These are phyloP conservation scores for Arctium lappa DNA, from an alignment of 129 eudicot species.

Conservation along the genomic window DNA sequence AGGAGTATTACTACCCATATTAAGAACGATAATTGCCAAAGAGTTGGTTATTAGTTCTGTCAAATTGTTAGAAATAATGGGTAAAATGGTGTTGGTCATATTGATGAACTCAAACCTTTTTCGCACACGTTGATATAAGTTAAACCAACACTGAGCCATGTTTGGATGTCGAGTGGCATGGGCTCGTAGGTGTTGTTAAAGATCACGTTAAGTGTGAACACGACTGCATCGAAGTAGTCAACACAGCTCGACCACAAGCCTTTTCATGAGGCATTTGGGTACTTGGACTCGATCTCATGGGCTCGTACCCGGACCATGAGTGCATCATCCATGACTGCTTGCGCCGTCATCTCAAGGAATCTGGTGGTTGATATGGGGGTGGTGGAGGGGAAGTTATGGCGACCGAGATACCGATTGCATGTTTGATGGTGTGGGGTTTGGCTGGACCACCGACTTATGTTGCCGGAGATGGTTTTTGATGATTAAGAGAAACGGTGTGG, in stretches of 20 bases:
- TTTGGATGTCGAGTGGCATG: constrained; percentile 8
- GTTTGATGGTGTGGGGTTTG: too few relatives aligned
- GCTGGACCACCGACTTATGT: too few relatives aligned
- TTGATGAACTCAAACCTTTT: constrained; percentile 20
- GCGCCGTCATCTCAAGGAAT: not conserved
- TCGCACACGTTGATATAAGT: constrained; percentile 19
- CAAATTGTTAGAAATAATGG: not conserved
- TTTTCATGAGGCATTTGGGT: constrained; percentile 25
- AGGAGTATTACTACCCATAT: too few relatives aligned
- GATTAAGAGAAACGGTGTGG: too few relatives aligned
- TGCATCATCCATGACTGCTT: constrained; percentile 8
- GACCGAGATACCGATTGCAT: too few relatives aligned
- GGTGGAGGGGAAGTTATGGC: too few relatives aligned
- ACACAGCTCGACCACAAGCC: constrained; percentile 23
- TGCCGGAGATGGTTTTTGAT: too few relatives aligned
- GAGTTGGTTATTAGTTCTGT: constrained; percentile 18
- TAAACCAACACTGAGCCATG: constrained; percentile 29
- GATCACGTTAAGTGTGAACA: constrained; percentile 25
- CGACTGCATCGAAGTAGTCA: constrained; percentile 19
- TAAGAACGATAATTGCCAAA: constrained; percentile 24
- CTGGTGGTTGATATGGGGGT: too few relatives aligned
- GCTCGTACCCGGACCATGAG: not conserved
- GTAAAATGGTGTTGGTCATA: not conserved
- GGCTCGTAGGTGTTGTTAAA: constrained; percentile 4
- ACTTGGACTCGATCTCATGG: constrained; percentile 8